Evolutionary conservation across 208 protist species (phyloP), one percentile per base, ranked within the genome.

Genomic region (Trichomonas tenax): DNA sequence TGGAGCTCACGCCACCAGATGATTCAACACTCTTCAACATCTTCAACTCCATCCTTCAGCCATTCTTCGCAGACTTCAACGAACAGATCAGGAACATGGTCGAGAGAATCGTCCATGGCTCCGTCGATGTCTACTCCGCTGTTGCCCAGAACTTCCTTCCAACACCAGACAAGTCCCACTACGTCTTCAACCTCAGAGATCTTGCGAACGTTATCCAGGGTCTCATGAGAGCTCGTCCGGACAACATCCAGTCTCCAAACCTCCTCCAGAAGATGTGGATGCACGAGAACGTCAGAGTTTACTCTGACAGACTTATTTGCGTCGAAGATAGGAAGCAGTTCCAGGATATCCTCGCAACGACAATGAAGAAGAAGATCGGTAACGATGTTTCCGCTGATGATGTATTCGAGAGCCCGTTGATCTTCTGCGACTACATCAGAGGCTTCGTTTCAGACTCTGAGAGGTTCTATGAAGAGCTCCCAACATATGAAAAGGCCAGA

Each of bases 181-280:
- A 99, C 97, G 99, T 98, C 0, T 99, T 99, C 98, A 99, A 99
- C 96, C 97, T 99, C 15, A 98, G 99, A 96, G 99, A 99, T 96
- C 96, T 99, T 15, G 98, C 98, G 34, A 99, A 99, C 97, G 98
- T 99, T 15, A 58, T 96, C 40, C 45, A 96, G 48, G 45, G 81
- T 49, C 31, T 96, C 31, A 63, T 97, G 44, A 95, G 96, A 82
- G 96, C 95, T 41, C 38, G 34, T 46, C 93, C 93, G 31, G 49
- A 82, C 34, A 45, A 40, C 26, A 38, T 96, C 14, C 31, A 21
- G 34, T 97, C 98, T 93, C 21, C 98, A 38, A 95, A 96, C 46
- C 98, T 98, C 10, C 63, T 96, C 6, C n/a, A 63, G 38, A 96
- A 98, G 21, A 97, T 99, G 14, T 99, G 98, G 98, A 96, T 98